Evolutionary conservation across 345 rosid genomes (phyloP).

Genomic region (Boechera retrofracta): DNA sequence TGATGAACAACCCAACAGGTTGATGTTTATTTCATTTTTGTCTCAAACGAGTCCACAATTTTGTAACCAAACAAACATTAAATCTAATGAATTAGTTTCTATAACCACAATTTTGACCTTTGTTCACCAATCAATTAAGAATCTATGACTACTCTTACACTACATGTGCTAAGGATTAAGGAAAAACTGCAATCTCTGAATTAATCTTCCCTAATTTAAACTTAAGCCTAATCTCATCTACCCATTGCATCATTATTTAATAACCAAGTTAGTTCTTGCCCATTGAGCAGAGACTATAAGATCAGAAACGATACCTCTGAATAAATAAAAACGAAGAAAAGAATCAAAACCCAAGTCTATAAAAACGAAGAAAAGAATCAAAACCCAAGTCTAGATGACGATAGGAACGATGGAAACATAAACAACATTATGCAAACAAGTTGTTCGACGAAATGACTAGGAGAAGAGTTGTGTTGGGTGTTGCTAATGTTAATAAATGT

Average conservation of each 20-base stretch:
- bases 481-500: conserved; percentile 17
- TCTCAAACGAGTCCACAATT: conserved; percentile 30
- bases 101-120: conserved; percentile 33
- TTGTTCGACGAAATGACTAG: conserved; percentile 55
- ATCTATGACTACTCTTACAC: conserved; percentile 14
- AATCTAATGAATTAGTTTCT: conserved; percentile 25
- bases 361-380: conserved; percentile 10
- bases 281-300: neutral
- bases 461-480: conserved; percentile 46
- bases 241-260: neutral
- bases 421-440: conserved; percentile 46
- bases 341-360: conserved; percentile 8
- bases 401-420: neutral
- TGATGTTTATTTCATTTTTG: neutral
- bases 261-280: conserved; percentile 36
- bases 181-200: neutral
- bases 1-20: conserved; percentile 13
- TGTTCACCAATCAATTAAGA: conserved; percentile 4
- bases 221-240: neutral
- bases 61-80: conserved; percentile 37
- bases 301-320: conserved; percentile 40
- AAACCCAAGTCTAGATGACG: neutral
- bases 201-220: neutral
- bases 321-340: conserved; percentile 30
- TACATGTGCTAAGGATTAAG: conserved; percentile 22